Evolutionary conservation across 2,329 filamentous ascomycete genomes (phyloP), one percentile per base, ranked within the genome.

Genomic region (Microsporum canis): DNA sequence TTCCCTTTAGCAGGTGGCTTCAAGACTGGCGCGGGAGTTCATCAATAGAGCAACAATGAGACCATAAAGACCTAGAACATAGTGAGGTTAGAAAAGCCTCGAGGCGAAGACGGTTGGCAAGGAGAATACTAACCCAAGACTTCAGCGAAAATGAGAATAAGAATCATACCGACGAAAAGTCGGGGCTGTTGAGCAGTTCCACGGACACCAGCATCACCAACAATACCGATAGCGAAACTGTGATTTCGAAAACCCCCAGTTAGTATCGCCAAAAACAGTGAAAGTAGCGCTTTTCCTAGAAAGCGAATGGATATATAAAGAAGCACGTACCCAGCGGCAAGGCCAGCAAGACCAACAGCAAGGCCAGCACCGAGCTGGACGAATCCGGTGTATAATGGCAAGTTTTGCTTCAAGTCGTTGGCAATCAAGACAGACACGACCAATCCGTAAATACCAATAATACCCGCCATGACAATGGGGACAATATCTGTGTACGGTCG

Each of bases 401-500:
- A 78, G 66, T 84, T 74, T 77, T 92, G 88, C 69, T 80, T 82
- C 66, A 94, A 80, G 70, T 84, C 85, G 75, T 90, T 88, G 72
- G 89, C 91, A 73, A 94, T 90, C 71, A 94, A 79, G 75, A 94
- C 89, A 17, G 89, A 91, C 64, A 92, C 88, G 78, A 94, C 89
- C 67, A 94, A 84, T 71, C 89, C 89, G 80, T 94, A 99, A 78
- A 99, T 97, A 88, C 90, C 94, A 79, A 99, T 97, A 79, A 99
- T 99, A 97, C 94, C 94, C 83, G 94, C 94, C 94, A 99, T 99
- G 86, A 99, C 96, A 79, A 97, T 94, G 76, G 94, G 94, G 67
- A 97, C 92, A 77, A 97, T 96, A 84, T 96, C 92, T 97, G 68
- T 7, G 57, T 57, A 49, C 45, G 23, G 23, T 31, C n/a, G 61